Conservation (phyloP, 306 rosid species). For the Casuarina glauca region DNA sequence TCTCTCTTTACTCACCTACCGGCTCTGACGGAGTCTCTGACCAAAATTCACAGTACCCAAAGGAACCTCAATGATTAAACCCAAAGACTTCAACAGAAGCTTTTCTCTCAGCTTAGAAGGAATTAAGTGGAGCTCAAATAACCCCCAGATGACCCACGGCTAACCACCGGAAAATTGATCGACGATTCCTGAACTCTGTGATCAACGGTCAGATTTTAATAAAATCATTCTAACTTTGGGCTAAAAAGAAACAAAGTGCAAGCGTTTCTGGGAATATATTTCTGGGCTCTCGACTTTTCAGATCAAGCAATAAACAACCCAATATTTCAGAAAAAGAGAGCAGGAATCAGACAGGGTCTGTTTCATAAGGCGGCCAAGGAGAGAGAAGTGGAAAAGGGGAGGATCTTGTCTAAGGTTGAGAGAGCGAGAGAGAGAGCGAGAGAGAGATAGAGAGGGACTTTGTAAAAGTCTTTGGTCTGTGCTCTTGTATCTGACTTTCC, state of each 20-base stretch:
- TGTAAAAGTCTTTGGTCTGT: conserved; percentile 19
- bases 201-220: conserved; percentile 27
- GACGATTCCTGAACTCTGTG: conserved; percentile 27
- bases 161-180: conserved; percentile 8
- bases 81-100: conserved; percentile 39
- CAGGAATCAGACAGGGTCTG: conserved; percentile 8
- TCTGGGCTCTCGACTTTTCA: not conserved
- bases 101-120: conserved; percentile 22
- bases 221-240: not conserved
- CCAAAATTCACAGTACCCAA: conserved; percentile 52
- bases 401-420: conserved; percentile 19
- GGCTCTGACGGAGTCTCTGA: conserved; percentile 56
- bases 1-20: conserved; percentile 55
- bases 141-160: not conserved
- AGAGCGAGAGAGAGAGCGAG: not conserved
- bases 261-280: not conserved
- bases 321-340: conserved; percentile 12
- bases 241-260: not conserved
- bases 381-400: conserved; percentile 14
- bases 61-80: conserved; percentile 49
- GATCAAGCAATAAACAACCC: conserved; percentile 3
- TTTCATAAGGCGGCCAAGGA: not conserved
- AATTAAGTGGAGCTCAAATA: conserved; percentile 8
- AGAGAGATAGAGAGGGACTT: not conserved
- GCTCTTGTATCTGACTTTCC: conserved; percentile 38